Conservation (phyloP, 1,284 basidiomycete genomes). For the Butyriboletus appendiculatus region DNA sequence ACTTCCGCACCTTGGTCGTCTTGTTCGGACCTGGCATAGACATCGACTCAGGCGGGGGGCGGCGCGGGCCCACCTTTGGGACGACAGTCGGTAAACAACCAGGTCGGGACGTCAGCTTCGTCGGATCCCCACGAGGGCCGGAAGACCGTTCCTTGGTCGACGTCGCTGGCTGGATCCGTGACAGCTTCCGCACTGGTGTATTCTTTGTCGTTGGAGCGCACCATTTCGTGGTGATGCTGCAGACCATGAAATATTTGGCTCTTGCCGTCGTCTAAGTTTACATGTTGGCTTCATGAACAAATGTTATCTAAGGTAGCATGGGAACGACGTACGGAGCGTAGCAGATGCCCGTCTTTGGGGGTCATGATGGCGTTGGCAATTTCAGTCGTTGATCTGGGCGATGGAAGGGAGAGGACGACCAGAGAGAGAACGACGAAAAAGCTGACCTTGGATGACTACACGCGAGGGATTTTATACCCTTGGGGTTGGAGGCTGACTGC, state of each 20-base stretch:
- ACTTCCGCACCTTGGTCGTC: not conserved
- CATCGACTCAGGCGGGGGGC: not conserved
- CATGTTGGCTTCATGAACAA: not conserved
- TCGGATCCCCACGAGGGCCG: not conserved
- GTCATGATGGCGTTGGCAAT: not conserved
- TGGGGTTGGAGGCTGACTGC: slow-evolving; percentile 8
- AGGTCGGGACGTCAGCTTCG: not conserved
- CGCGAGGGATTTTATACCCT: slow-evolving; percentile 6
- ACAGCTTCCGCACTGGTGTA: not conserved
- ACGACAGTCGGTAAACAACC: not conserved
- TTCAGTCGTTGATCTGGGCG: not conserved
- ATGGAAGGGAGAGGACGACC: not conserved
- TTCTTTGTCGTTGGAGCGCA: not conserved
- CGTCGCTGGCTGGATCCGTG: no score
- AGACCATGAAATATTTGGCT: slow-evolving; percentile 12
- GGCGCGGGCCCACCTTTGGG: not conserved
- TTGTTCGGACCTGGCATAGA: not conserved
- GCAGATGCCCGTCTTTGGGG: not conserved
- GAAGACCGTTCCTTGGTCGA: not conserved
- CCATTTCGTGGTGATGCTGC: slow-evolving; percentile 1
- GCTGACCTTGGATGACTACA: not conserved
- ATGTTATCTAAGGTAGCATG: not conserved
- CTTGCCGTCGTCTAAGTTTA: not conserved
- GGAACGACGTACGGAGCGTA: slow-evolving; percentile 5
- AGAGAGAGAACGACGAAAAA: not conserved